These are phyloP conservation scores for Davidsoniella eucalypti DNA, from an alignment of 2,329 filamentous ascomycete species.

Conservation along the genomic window DNA sequence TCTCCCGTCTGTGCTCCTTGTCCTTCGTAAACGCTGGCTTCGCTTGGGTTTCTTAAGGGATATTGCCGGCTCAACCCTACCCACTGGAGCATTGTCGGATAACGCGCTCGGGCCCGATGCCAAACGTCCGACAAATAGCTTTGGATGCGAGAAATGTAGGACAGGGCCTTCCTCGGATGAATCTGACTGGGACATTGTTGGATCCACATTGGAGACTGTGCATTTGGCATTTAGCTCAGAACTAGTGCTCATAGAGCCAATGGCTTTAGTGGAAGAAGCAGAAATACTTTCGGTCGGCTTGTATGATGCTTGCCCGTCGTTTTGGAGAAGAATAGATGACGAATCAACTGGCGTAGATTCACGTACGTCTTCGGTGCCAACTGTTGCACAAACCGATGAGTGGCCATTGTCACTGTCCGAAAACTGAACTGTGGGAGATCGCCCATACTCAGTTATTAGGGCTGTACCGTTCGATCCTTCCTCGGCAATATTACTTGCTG, in stretches of 20 bases:
- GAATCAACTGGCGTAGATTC: too few relatives aligned
- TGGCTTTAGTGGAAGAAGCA: not conserved
- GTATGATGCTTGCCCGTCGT: not conserved
- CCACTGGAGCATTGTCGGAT: not conserved
- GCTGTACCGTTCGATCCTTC: not conserved
- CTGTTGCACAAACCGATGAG: not conserved
- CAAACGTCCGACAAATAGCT: conserved; percentile 7
- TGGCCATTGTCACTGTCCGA: not conserved
- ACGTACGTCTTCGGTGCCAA: not conserved
- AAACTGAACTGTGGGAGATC: not conserved
- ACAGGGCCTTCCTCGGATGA: not conserved
- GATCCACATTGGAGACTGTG: not conserved
- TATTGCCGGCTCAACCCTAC: not conserved
- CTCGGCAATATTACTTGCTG: not conserved
- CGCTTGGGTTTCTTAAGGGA: not conserved
- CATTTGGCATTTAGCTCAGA: not conserved
- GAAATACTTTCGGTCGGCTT: not conserved
- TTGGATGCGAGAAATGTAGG: conserved; percentile 7
- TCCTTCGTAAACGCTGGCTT: not conserved
- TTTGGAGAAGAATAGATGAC: not conserved
- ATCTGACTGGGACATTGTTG: not conserved
- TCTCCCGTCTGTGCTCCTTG: conserved; percentile 1
- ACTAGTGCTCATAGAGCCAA: not conserved
- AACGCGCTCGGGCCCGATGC: not conserved
- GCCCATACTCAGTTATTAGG: not conserved